Conservation (phyloP, 352 stramenopile species). For the Peronospora tabacina region DNA sequence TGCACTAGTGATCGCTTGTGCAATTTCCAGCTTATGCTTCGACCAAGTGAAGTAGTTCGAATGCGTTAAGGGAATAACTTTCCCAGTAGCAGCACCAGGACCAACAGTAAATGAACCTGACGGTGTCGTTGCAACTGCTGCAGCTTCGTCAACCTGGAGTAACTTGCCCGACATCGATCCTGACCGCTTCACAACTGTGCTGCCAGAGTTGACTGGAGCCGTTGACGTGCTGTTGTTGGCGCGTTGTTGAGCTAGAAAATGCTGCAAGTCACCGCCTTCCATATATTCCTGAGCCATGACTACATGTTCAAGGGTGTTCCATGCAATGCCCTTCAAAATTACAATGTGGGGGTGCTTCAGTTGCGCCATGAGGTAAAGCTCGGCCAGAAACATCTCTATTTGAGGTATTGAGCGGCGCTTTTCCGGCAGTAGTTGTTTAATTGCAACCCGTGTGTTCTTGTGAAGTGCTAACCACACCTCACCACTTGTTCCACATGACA, state of each 20-base stretch:
- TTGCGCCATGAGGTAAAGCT: slow-evolving; percentile 68
- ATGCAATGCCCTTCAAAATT: slow-evolving; percentile 48
- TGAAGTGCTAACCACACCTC: slow-evolving; percentile 71
- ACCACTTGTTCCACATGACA: slow-evolving; percentile 47
- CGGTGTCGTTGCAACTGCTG: slow-evolving; percentile 10
- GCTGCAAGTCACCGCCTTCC: slow-evolving; percentile 54
- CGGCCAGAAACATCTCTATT: slow-evolving; percentile 66
- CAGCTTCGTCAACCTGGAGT: slow-evolving; percentile 17
- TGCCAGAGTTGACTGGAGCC: slow-evolving; percentile 11
- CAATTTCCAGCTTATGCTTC: slow-evolving; percentile 47
- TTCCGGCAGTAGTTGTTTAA: slow-evolving; percentile 57
- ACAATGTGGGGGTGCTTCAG: slow-evolving; percentile 67
- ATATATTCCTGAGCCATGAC: slow-evolving; percentile 74
- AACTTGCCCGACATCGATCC: slow-evolving; percentile 12
- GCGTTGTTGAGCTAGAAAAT: slow-evolving; percentile 35
- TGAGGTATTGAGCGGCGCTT: slow-evolving; percentile 48
- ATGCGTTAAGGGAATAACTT: slow-evolving; percentile 15
- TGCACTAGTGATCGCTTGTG: slow-evolving; percentile 47
- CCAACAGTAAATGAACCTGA: slow-evolving; percentile 16
- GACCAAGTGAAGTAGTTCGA: slow-evolving; percentile 42
- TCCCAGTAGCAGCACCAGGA: slow-evolving; percentile 5
- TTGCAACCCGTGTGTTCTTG: slow-evolving; percentile 36
- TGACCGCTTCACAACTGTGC: slow-evolving; percentile 11
- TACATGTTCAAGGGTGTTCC: slow-evolving; percentile 63
- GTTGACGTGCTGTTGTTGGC: slow-evolving; percentile 6